Evolutionary conservation across 495 filamentous ascomycete species (phyloP).

Genomic region (Geoglossum glabrum): DNA sequence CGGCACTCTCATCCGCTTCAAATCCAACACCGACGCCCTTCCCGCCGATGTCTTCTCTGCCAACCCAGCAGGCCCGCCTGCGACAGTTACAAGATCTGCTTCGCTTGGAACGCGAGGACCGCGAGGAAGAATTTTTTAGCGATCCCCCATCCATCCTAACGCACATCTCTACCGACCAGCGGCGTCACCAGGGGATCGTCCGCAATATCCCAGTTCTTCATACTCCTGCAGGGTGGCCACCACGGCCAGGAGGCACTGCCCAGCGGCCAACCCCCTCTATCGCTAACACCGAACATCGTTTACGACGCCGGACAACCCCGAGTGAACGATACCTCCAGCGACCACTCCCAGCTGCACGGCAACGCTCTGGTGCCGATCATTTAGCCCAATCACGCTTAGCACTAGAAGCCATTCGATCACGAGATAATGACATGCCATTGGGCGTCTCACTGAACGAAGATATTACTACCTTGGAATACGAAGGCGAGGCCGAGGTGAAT

Average conservation of each 20-base stretch:
- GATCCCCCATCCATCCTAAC: conserved; percentile 6
- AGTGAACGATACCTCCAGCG: background rate
- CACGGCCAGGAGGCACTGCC: conserved; percentile 16
- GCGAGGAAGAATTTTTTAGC: background rate
- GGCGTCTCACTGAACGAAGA: conserved; percentile 21
- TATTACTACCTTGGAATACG: conserved; percentile 20
- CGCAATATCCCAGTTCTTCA: conserved; percentile 18
- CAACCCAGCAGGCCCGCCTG: conserved; percentile 11
- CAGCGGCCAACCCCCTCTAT: conserved; percentile 20
- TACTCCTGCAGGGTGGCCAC: background rate
- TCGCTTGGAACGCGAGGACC: conserved; percentile 8
- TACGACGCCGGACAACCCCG: background rate
- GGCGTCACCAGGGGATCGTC: conserved; percentile 11
- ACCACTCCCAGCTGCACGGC: background rate
- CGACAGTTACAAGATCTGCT: conserved; percentile 24
- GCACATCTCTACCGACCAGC: conserved; percentile 17
- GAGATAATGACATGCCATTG: conserved; percentile 14
- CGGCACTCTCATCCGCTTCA: conserved; percentile 11
- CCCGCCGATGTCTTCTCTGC: conserved; percentile 8
- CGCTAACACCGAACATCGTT: background rate
- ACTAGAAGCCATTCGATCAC: background rate
- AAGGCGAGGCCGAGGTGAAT: conserved; percentile 17
- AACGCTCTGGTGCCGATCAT: background rate
- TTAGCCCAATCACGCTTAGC: background rate
- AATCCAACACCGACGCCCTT: background rate